Base-by-base conservation (phyloP, 2,329 filamentous ascomycete genomes). In the Ophiostoma triangulosporum region DNA sequence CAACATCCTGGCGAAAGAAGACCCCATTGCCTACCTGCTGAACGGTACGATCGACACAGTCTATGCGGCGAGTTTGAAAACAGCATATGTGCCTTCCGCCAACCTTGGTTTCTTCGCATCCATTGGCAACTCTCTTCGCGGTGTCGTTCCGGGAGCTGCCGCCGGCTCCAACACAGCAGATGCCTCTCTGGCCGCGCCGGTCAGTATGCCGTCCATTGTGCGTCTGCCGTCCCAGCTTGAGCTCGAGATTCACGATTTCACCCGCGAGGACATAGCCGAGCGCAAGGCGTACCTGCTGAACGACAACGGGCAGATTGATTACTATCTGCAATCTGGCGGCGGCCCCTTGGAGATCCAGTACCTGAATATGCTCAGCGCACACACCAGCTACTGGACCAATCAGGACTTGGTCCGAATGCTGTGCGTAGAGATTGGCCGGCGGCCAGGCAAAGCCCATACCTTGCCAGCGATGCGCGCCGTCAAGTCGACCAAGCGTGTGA, bases 251-350 rank as follows among this genome's bases (percentile, higher is more conserved):
- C 93, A 97, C 64, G 86, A 98, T 65, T 98, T 98, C 64, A 86
- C 86, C 0, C 79, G 88, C 3, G 91, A 97, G 66, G 90, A 96
- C 62, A 79, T 95, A 52, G 91, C 90, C 0, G 93, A 97, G 70
- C 88, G 84, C 65, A 84, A 91, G 61, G 89, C 90, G 59, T 84
- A 82, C 57, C 67, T 95, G 7, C 77, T 98, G 4, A 98, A 98
- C 61, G 93, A 98, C 62, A 97, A 97, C 60, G 91, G 90, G 0
- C 93, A 98, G 68, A 83, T 98, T 38, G 93, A 98, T 65, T 98
- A 81, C 68, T 94, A 84, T 62, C 71, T 98, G 49, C 81, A 81
- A 49, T 89, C 88, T 7, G 86, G 88, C 0, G 85, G 87, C 1
- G 93, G 93, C 0, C 84, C 90, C 4, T 72, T 98, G 33, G 93